Percentiles rank a stretch among this genome's conserved stretches.
These are phyloP conservation scores for Fusarium haematococcum DNA, from an alignment of 2,329 filamentous ascomycete genomes.

Conservation along the genomic window DNA sequence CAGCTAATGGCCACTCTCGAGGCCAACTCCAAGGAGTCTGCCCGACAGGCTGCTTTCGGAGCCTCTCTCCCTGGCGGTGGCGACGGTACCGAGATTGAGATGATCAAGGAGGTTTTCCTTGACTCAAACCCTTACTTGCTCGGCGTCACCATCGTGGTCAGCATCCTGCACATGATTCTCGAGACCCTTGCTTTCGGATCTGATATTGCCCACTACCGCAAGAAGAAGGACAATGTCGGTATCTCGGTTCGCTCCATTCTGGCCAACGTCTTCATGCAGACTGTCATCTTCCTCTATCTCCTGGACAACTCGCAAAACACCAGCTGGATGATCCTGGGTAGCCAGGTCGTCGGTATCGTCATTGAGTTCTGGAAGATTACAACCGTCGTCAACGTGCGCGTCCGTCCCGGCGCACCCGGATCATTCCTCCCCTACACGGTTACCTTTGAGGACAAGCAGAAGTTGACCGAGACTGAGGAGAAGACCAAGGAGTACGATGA, in stretches of 20 bases:
- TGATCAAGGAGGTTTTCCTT: constrained; percentile 94
- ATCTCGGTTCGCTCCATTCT: constrained; percentile 96
- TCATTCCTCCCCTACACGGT: constrained; percentile 83
- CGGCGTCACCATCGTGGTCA: constrained; percentile 84
- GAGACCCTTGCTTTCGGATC: constrained; percentile 97
- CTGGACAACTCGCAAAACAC: constrained; percentile 98
- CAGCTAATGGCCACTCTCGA: constrained; percentile 86
- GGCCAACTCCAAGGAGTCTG: constrained; percentile 85
- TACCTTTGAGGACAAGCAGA: constrained; percentile 95
- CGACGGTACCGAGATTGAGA: constrained; percentile 94
- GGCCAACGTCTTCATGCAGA: constrained; percentile 97
- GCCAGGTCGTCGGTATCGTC: constrained; percentile 84
- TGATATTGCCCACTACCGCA: constrained; percentile 97
- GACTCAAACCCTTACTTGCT: constrained; percentile 95
- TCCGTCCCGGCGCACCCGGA: constrained; percentile 75
- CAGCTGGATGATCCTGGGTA: constrained; percentile 98
- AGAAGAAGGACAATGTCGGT: constrained; percentile 99
- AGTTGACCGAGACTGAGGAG: constrained; percentile 92
- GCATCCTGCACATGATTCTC: constrained; percentile 91
- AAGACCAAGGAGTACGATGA: constrained; percentile 99
- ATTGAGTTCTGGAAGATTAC: constrained; percentile 93
- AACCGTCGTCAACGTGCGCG: constrained; percentile 88
- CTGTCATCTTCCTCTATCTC: constrained; percentile 94
- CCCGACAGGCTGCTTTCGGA: constrained; percentile 81
- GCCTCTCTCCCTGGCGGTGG: constrained; percentile 79